A percentile compares a stretch with the other conserved stretches of the same genome.
These are phyloP conservation scores for Plantago elongata DNA, from an alignment of 257 asterid species.

Conservation along the genomic window DNA sequence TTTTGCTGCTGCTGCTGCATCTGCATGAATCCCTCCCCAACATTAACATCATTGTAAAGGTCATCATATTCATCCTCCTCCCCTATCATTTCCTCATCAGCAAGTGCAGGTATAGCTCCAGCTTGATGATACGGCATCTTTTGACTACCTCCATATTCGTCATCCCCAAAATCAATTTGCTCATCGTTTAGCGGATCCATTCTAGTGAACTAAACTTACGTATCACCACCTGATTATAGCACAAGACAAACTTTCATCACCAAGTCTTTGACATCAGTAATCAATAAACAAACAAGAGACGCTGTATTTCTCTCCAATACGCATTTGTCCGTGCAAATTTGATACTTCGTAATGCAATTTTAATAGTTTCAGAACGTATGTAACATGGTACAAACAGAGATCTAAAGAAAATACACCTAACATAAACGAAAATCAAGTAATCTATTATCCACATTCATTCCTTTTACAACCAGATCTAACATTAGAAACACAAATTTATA, in stretches of 20 bases:
- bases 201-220: conserved; percentile 20
- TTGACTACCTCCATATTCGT: conserved; percentile 55
- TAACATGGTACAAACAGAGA: too few species aligned
- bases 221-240: conserved; percentile 33
- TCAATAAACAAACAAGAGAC: background rate
- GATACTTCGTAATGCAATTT: too few species aligned
- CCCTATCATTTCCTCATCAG: conserved; percentile 70
- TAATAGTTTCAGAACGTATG: too few species aligned
- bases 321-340: too few species aligned
- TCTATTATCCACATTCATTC: too few species aligned
- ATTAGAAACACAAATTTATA: too few species aligned
- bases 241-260: conserved; percentile 18
- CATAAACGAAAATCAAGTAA: too few species aligned
- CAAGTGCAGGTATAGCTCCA: conserved; percentile 77
- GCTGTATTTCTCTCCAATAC: too few species aligned
- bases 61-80: conserved; percentile 54
- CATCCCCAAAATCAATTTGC: conserved; percentile 66
- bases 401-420: too few species aligned
- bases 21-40: conserved; percentile 47
- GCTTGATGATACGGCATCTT: conserved; percentile 63
- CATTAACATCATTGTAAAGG: conserved; percentile 54
- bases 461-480: too few species aligned
- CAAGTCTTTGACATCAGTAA: conserved; percentile 12
- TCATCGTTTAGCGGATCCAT: conserved; percentile 71
- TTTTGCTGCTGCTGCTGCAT: conserved; percentile 29